Conservation (phyloP, 129 eudicot genomes). For the Saussurea involucrata region DNA sequence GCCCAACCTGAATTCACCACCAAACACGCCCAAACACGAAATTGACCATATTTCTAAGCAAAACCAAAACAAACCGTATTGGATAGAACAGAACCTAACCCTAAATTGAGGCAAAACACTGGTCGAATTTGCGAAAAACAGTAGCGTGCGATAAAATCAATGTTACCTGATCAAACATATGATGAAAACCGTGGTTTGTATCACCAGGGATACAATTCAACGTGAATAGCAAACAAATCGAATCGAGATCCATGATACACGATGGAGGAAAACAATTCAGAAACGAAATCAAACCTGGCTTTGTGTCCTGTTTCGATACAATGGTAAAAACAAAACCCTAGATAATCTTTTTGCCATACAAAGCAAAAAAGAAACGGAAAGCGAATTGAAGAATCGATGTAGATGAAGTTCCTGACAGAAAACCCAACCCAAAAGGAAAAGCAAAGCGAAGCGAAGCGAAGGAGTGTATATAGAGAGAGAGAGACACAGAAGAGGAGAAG, state of each 20-base stretch:
- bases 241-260: constrained; percentile 35
- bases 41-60: constrained; percentile 16
- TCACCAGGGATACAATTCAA: constrained; percentile 23
- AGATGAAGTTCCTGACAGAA: not conserved
- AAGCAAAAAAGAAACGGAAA: not conserved
- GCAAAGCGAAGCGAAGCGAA: not conserved
- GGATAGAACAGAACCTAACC: constrained; percentile 8
- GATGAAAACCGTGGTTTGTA: constrained; percentile 12
- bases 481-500: not conserved
- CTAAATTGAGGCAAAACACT: constrained; percentile 26
- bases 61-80: constrained; percentile 15
- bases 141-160: not conserved
- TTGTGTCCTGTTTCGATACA: not conserved
- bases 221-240: constrained; percentile 4
- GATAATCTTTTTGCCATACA: not conserved
- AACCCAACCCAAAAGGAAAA: not conserved
- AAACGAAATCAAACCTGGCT: constrained; percentile 30
- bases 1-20: constrained; percentile 22
- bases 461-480: not conserved
- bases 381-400: not conserved
- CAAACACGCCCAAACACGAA: constrained; percentile 27
- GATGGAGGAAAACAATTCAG: constrained; percentile 4
- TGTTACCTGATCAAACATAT: constrained; percentile 7
- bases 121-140: constrained; percentile 8
- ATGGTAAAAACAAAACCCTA: constrained; percentile 25